Evolutionary conservation across 2,329 filamentous ascomycete genomes (phyloP).

Genomic region (Fusarium acutatum): DNA sequence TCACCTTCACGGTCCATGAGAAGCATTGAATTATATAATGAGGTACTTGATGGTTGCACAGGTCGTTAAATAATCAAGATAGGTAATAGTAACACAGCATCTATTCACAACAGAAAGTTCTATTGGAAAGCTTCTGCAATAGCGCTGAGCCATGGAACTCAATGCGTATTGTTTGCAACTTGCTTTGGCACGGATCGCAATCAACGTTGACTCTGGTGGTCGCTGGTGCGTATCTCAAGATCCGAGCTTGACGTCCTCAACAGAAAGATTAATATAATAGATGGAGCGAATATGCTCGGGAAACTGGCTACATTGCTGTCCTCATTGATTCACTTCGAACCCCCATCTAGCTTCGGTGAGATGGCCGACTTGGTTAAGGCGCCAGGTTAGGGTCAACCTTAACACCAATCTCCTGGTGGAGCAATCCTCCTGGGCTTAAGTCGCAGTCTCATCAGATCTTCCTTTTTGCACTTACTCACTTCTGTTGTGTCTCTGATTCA

Average conservation of each 20-base stretch:
- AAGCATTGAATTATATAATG: not conserved
- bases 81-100: rapidly evolving
- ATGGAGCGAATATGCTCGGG: rapidly evolving
- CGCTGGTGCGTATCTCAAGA: not conserved
- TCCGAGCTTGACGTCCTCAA: rapidly evolving
- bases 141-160: not conserved
- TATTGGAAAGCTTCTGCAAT: no score
- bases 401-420: not conserved
- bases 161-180: not conserved
- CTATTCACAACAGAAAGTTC: rapidly evolving
- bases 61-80: rapidly evolving
- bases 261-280: not conserved
- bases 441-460: not conserved
- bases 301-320: not conserved
- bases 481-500: no score
- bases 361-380: no score
- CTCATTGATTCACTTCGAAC: no score
- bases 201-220: not conserved
- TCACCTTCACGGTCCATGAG: not conserved
- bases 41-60: rapidly evolving
- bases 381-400: slow-evolving; percentile 1
- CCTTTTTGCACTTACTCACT: not conserved
- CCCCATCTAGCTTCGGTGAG: not conserved
- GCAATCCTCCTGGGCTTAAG: not conserved
- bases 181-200: rapidly evolving